Evolutionary conservation across 768 basidiomycete genomes (phyloP), one percentile per base, ranked within the genome.

Genomic region (Leccinum subgranulosum): DNA sequence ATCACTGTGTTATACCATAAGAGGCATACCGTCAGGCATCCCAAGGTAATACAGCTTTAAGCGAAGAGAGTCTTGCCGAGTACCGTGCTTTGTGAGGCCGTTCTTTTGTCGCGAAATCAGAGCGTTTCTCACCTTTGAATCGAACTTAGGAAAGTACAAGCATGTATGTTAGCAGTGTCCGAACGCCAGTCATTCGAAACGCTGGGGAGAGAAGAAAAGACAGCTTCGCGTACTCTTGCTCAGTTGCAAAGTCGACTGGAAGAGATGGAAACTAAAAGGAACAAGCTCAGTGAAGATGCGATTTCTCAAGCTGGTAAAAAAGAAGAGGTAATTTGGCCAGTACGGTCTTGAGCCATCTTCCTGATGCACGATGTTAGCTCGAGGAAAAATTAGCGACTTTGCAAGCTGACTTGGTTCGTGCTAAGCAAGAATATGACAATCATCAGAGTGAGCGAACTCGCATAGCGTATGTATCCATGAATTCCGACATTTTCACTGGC

Each of bases 161-260:
- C 94, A 15, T 91, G 86, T 60, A 74, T 89, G 2, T 82, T 89
- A 33, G 93, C 92, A 1, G 85, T 94, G 1, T 83, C 87, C 29
- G 94, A 98, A 72, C 88, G 97, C 1, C 94, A 97, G 65, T 78
- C 85, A 6, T 80, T 97, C 1, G 92, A 95, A 59, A 82, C 84
- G 1, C 80, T 95, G 7, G 79, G 79, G 14, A 85, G 95, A 54
- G 92, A 98, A 55, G 87, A 91, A 69, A 94, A 94, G 73, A 87
- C 86, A 0, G 68, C 84, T 0, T 70, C 76, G 8, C 84, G 93
- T 45, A 78, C 83, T 1, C 78, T 93, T 7, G 70, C 81, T 0
- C 84, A 88, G 55, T 75, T 90, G 5, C 80, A 81, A 51, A 88
- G 92, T 60, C 88, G 85, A 67, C 79, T 88, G 47, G 83, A 87